Conservation (phyloP, 108 stramenopile genomes). For the Discostella stelligeroides region DNA sequence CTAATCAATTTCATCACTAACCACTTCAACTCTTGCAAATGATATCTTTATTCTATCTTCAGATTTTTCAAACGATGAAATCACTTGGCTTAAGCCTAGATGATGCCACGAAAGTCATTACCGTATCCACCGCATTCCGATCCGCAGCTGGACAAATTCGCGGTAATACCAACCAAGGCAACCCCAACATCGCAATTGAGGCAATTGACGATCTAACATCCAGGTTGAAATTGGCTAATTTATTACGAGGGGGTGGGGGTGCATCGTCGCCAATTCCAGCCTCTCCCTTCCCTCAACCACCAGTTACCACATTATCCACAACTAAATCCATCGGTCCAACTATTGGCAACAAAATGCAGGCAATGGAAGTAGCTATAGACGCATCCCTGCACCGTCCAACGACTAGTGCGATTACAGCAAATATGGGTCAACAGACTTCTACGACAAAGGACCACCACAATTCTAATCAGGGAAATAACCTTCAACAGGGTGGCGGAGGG, state of each 20-base stretch:
- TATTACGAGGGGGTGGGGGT: conserved; percentile 11
- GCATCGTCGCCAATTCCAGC: conserved; percentile 22
- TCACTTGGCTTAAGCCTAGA: conserved; percentile 53
- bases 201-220: conserved; percentile 64
- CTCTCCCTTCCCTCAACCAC: conserved; percentile 21
- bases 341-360: not conserved
- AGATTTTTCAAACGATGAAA: conserved; percentile 70
- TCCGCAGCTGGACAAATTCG: conserved; percentile 11
- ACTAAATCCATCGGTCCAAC: conserved; percentile 10
- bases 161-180: not conserved
- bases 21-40: no score
- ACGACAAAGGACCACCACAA: not conserved
- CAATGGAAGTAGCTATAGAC: conserved; percentile 4
- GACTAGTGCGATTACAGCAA: not conserved
- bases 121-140: conserved; percentile 57
- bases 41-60: conserved; percentile 6
- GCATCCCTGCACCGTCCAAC: not conserved
- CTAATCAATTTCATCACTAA: not conserved
- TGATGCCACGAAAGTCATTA: conserved; percentile 63
- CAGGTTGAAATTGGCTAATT: conserved; percentile 25
- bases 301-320: conserved; percentile 1
- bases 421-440: conserved; percentile 7
- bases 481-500: not conserved
- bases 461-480: no score
- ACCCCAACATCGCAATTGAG: conserved; percentile 16